Evolutionary conservation across 345 rosid species (phyloP).

Genomic region (Barbarea vulgaris): DNA sequence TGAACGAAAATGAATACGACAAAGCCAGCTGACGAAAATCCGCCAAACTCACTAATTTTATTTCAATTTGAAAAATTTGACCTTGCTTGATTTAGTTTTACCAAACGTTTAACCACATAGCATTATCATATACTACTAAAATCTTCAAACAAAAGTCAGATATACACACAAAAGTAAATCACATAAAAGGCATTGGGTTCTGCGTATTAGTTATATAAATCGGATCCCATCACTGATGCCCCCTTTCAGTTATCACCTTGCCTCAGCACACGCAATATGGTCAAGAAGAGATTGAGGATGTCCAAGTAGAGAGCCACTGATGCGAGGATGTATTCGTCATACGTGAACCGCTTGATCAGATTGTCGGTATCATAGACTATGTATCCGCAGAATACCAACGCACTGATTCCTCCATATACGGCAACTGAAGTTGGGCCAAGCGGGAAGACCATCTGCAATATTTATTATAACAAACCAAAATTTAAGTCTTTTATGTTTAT

Average conservation of each 20-base stretch:
- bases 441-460: conserved; percentile 77
- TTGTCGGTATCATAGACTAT: conserved; percentile 87
- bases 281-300: conserved; percentile 82
- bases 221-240: neutral
- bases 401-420: conserved; percentile 77
- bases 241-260: conserved; percentile 52
- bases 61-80: conserved; percentile 14
- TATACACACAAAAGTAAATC: conserved; percentile 38
- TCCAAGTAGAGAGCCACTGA: conserved; percentile 87
- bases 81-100: conserved; percentile 13
- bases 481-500: neutral
- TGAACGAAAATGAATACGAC: neutral
- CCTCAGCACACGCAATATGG: conserved; percentile 82
- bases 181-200: conserved; percentile 4
- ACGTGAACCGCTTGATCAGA: conserved; percentile 89
- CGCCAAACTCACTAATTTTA: conserved; percentile 2
- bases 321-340: conserved; percentile 92
- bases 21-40: neutral
- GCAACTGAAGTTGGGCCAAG: conserved; percentile 81
- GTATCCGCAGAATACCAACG: conserved; percentile 88
- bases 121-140: conserved; percentile 15
- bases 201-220: conserved; percentile 1
- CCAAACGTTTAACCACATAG: conserved; percentile 15
- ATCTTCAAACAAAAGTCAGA: conserved; percentile 1
- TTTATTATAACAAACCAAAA: neutral